Conservation (phyloP, 129 eudicot species). For the Sambucus nigra region DNA sequence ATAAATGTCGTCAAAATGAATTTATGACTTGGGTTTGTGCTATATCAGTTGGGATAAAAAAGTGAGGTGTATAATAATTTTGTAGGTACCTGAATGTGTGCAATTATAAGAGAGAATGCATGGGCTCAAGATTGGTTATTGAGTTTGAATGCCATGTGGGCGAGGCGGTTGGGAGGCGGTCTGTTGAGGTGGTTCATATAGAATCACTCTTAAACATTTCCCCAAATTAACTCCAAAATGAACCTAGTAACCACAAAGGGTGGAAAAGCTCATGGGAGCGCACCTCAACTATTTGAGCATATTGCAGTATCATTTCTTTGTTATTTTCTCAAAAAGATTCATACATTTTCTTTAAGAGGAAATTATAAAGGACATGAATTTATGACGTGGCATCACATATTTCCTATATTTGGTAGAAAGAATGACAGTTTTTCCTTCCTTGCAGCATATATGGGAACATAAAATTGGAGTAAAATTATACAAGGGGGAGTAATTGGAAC, state of each 20-base stretch:
- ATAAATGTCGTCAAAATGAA: no score
- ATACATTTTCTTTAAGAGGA: neutral
- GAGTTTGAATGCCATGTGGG: no score
- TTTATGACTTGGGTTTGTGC: no score
- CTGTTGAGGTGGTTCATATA: no score
- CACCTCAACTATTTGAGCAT: neutral
- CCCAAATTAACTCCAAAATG: no score
- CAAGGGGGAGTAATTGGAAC: neutral
- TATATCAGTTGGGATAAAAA: no score
- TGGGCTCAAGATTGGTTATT: no score
- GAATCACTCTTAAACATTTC: no score
- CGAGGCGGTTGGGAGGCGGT: no score
- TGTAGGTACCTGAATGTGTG: no score
- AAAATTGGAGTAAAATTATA: neutral
- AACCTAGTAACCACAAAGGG: neutral
- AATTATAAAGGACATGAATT: neutral
- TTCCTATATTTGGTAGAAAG: neutral
- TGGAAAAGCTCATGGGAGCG: neutral
- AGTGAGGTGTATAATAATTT: no score
- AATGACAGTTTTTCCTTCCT: neutral
- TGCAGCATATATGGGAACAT: neutral
- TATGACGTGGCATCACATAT: neutral
- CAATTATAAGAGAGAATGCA: no score
- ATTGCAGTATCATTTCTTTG: neutral
- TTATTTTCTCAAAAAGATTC: neutral